Evolutionary conservation across 306 rosid species (phyloP).

Genomic region (Ziziphus jujuba): DNA sequence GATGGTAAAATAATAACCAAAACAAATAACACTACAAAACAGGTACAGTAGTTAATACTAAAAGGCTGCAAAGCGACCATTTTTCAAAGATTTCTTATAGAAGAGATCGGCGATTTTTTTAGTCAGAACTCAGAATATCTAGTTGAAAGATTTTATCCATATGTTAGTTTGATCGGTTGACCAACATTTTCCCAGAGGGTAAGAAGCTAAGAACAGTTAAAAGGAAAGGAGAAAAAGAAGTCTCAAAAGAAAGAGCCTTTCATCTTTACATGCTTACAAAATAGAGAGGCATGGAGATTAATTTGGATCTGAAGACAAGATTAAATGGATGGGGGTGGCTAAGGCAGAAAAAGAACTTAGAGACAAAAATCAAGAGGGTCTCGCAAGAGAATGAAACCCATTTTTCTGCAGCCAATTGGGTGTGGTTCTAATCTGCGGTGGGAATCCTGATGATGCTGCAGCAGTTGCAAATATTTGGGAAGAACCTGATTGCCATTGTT

Average conservation of each 20-base stretch:
- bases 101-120: constrained; percentile 26
- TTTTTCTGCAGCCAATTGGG: constrained; percentile 57
- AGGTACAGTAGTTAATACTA: background rate
- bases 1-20: background rate
- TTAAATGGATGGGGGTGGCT: background rate
- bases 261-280: constrained; percentile 38
- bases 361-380: constrained; percentile 42
- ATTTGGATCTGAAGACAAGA: too few species aligned
- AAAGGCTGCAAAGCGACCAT: constrained; percentile 22
- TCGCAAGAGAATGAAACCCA: constrained; percentile 53
- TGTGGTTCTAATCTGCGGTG: constrained; percentile 51
- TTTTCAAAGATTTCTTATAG: background rate
- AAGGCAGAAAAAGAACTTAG: constrained; percentile 14
- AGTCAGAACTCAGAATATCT: constrained; percentile 52
- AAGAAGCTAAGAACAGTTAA: constrained; percentile 1
- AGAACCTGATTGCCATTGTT: constrained; percentile 53
- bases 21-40: background rate
- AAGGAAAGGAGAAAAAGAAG: background rate
- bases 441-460: constrained; percentile 99
- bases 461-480: constrained; percentile 66
- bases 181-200: constrained; percentile 41
- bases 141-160: constrained; percentile 45
- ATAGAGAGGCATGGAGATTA: constrained; percentile 18
- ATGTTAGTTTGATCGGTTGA: constrained; percentile 56
- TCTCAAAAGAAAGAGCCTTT: constrained; percentile 3